Conservation (phyloP, 2,329 filamentous ascomycete species). For the Ilyonectria robusta region DNA sequence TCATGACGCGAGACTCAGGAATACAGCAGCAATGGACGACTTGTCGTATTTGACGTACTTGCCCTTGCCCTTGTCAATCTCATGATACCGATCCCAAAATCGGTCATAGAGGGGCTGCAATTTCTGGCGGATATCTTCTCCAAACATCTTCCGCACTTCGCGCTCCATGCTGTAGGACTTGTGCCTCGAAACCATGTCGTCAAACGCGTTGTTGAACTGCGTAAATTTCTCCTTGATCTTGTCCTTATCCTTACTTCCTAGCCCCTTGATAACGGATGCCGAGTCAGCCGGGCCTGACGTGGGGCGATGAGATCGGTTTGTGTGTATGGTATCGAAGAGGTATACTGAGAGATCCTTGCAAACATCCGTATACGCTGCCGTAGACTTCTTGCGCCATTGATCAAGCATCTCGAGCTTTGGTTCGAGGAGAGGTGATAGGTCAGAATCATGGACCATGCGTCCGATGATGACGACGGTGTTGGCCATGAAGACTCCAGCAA, state of each 20-base stretch:
- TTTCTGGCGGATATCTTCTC: constrained; percentile 88
- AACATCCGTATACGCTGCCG: constrained; percentile 83
- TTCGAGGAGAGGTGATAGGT: constrained; percentile 80
- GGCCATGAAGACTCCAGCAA: constrained; percentile 89
- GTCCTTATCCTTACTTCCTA: constrained; percentile 93
- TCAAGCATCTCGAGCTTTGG: constrained; percentile 79
- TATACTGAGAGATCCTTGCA: constrained; percentile 91
- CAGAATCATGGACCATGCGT: constrained; percentile 85
- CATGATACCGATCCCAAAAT: constrained; percentile 98
- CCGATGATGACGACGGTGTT: constrained; percentile 90
- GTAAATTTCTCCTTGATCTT: constrained; percentile 97
- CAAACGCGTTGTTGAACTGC: constrained; percentile 90
- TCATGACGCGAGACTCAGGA: constrained; percentile 63
- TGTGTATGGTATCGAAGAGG: constrained; percentile 93
- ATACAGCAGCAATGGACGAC: constrained; percentile 78
- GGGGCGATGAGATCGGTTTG: constrained; percentile 80
- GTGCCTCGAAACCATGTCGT: constrained; percentile 87
- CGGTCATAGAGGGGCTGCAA: constrained; percentile 94
- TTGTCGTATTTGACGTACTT: constrained; percentile 99
- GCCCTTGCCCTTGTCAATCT: constrained; percentile 96
- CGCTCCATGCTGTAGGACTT: constrained; percentile 90
- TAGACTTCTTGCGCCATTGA: constrained; percentile 89
- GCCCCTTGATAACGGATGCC: constrained; percentile 83
- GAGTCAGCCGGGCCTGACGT: constrained; percentile 85
- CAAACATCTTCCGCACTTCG: constrained; percentile 86